Conservation (phyloP, 2,329 filamentous ascomycete genomes). For the Sarocladium strictum region DNA sequence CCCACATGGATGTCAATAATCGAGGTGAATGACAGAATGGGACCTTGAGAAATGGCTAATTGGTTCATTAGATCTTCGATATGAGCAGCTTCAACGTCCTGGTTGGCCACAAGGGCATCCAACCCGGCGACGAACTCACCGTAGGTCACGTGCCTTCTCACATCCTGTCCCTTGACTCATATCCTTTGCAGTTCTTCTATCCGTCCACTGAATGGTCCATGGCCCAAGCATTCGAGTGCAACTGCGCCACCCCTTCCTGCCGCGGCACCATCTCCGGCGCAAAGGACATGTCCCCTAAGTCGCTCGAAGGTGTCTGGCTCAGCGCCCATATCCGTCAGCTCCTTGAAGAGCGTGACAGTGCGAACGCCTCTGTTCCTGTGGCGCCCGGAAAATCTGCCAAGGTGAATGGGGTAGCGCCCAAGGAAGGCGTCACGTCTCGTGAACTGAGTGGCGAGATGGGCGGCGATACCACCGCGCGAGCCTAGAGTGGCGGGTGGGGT, state of each 20-base stretch:
- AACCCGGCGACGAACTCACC: constrained; percentile 52
- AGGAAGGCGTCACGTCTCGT: constrained; percentile 40
- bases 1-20: too few relatives aligned
- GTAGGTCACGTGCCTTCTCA: constrained; percentile 23
- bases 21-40: too few relatives aligned
- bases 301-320: constrained; percentile 54
- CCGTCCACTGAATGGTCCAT: constrained; percentile 70
- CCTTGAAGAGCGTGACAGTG: constrained; percentile 33
- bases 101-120: constrained; percentile 50
- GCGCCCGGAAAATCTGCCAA: not conserved
- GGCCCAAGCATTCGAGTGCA: constrained; percentile 65
- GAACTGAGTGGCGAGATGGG: constrained; percentile 57
- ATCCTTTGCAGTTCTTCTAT: constrained; percentile 56
- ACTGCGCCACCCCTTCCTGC: constrained; percentile 53
- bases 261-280: constrained; percentile 59
- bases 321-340: constrained; percentile 55
- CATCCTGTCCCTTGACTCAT: not conserved
- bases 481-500: constrained; percentile 8
- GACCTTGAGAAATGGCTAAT: too few relatives aligned
- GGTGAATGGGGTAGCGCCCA: not conserved
- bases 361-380: constrained; percentile 7
- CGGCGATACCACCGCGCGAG: constrained; percentile 44
- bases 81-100: constrained; percentile 50
- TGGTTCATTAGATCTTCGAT: constrained; percentile 51
- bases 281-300: constrained; percentile 46